Evolutionary conservation across 257 asterid species (phyloP), one percentile per base, ranked within the genome.

Genomic region (Osmanthus fragrans): DNA sequence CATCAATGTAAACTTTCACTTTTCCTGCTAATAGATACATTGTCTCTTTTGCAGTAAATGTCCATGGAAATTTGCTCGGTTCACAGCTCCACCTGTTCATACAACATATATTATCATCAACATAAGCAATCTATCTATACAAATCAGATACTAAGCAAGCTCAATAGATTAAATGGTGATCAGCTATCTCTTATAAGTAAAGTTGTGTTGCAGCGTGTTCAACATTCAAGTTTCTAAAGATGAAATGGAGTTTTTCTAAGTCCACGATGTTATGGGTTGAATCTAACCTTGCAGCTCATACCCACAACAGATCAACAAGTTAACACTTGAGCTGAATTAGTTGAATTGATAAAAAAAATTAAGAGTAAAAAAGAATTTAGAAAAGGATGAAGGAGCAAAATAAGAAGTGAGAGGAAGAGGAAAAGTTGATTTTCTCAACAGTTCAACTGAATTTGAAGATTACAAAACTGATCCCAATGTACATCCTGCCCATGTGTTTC

Each of bases 21-120:
- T 82, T 86, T 64, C 88, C 90, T 79, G 82, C 83, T 73, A 86
- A 71, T 33, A 86, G 80, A 69, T 74, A 86, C 75, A 88, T 84
- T 7, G 85, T 84, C 73, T 84, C 90, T 73, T 80, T 84, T 65
- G 84, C 76, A 66, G 88, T 82, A 68, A 82, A 86, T 29, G 90
- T 86, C 90, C 90, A 86, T 12, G 90, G 90, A 15, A 86, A 84
- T 84, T 86, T 84, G 80, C 90, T 82, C 1, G 90, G 87, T 69
- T 76, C 81, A 54, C 88, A 84, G 16, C 88, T 86, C 90, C 90
- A 86, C 86, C 87, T 86, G 16, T 63, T 63, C 68, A 63, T 19
- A 25, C 33, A 63, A 63, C 34, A 63, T 8, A 9, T 30, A 63
- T 19, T 63, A 21, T 63, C 16, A 23, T 60, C 32, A 63, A 25